Conservation (phyloP, 2,329 filamentous ascomycete species). For the Ophiostoma populinum region DNA sequence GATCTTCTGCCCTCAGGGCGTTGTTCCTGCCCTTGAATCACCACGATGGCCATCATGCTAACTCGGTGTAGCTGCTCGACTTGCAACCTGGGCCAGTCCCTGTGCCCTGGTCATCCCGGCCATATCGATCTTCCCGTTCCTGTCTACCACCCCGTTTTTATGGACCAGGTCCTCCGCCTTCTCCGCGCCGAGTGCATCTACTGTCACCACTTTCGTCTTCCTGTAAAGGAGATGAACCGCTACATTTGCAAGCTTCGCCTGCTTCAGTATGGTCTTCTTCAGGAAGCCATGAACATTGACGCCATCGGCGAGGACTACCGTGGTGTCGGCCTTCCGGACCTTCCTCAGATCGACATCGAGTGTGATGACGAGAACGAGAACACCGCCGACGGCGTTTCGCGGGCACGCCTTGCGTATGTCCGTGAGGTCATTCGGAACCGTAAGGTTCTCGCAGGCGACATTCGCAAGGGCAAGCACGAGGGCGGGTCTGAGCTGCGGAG, state of each 20-base stretch:
- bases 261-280: slow-evolving; percentile 66
- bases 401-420: slow-evolving; percentile 49
- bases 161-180: slow-evolving; percentile 77
- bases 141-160: slow-evolving; percentile 91
- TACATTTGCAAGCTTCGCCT: slow-evolving; percentile 74
- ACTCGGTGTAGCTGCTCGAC: slow-evolving; percentile 82
- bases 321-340: slow-evolving; percentile 23
- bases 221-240: slow-evolving; percentile 58
- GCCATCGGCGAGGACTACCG: slow-evolving; percentile 29
- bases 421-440: slow-evolving; percentile 50
- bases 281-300: slow-evolving; percentile 45
- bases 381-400: slow-evolving; percentile 32
- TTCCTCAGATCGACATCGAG: slow-evolving; percentile 31
- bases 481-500: slow-evolving; percentile 62
- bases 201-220: slow-evolving; percentile 71
- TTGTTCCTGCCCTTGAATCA: too few species aligned
- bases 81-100: slow-evolving; percentile 66
- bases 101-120: slow-evolving; percentile 82
- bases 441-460: slow-evolving; percentile 28
- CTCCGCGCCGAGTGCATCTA: slow-evolving; percentile 79
- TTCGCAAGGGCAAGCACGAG: slow-evolving; percentile 58
- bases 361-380: slow-evolving; percentile 46
- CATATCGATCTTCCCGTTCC: slow-evolving; percentile 89
- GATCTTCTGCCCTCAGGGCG: too few species aligned
- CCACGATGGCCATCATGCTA: too few species aligned